Base-by-base conservation (phyloP, 768 basidiomycete genomes). In the Mycena crocata region DNA sequence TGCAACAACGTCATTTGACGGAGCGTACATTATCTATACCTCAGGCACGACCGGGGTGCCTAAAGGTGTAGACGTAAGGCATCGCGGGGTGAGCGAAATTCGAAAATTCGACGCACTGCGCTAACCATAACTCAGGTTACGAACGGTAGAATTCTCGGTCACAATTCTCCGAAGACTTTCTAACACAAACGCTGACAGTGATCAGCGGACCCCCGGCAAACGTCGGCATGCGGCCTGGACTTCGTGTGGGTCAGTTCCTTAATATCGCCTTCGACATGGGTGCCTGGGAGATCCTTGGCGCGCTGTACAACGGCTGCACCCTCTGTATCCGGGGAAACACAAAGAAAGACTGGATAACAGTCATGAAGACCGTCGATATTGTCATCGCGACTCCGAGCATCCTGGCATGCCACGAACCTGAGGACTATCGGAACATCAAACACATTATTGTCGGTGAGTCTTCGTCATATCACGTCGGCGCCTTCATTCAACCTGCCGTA, bases 1-100 rank as follows among this genome's bases (percentile, higher is more conserved):
- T 55, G 55, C 75, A 5, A 70, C 70, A 37, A 55, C 64, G 26
- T 49, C 70, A n/a, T 66, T 68, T n/a, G 75, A 72, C 26, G 75
- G 77, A 12, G 80, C 79, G 19, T 86, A 86, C 73, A 75, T 83
- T 35, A 86, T 86, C 17, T 86, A 86, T 71, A 86, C 85, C 15
- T 81, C 81, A 76, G 84, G 84, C 5, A 85, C 84, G 3, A 83
- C 84, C 15, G 85, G 84, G 23, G 77, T 76, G 66, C 80, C 82
- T 0, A 85, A 85, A 67, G 84, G 84, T 6, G 83, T 85, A 14
- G 81, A 83, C 45, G 83, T 85, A 21, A 81, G 74, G 64, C 84
- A 85, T 72, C 59, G 73, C 14, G 82, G 74, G 37, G 77, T 77
- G n/a, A n/a, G n/a, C n/a, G n/a, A n/a, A n/a, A n/a, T n/a, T n/a